Conservation (phyloP, 345 rosid genomes). For the Gossypium arboreum region DNA sequence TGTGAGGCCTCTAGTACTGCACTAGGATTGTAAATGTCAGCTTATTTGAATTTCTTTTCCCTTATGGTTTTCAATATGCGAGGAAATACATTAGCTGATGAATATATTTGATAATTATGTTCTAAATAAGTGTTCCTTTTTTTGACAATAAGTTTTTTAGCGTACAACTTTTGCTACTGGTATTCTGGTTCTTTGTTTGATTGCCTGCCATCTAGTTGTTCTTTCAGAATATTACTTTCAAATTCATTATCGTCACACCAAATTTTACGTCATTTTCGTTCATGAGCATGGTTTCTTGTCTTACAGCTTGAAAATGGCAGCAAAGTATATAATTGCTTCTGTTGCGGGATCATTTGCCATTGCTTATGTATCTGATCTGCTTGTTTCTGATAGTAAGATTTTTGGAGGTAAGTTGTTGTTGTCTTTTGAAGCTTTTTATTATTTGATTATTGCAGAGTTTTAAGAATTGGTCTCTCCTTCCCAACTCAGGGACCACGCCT, state of each 20-base stretch:
- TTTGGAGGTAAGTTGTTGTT: conserved; percentile 60
- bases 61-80: too few relatives aligned
- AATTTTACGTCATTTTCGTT: neutral
- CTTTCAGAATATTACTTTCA: neutral
- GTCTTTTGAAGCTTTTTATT: neutral
- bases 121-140: neutral
- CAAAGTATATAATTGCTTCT: conserved; percentile 55
- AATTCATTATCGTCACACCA: neutral
- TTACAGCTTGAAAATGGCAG: conserved; percentile 37
- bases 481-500: conserved; percentile 64
- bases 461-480: neutral
- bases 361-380: conserved; percentile 48
- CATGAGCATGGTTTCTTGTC: conserved; percentile 7
- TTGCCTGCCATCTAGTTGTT: neutral
- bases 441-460: neutral
- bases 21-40: neutral
- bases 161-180: neutral
- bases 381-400: conserved; percentile 60
- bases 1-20: neutral
- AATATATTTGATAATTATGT: neutral
- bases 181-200: neutral
- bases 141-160: neutral
- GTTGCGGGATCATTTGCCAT: conserved; percentile 53
- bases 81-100: too few relatives aligned
- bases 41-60: neutral